Base-by-base conservation (phyloP, 768 basidiomycete species). In the Lanmaoa rubissima region DNA sequence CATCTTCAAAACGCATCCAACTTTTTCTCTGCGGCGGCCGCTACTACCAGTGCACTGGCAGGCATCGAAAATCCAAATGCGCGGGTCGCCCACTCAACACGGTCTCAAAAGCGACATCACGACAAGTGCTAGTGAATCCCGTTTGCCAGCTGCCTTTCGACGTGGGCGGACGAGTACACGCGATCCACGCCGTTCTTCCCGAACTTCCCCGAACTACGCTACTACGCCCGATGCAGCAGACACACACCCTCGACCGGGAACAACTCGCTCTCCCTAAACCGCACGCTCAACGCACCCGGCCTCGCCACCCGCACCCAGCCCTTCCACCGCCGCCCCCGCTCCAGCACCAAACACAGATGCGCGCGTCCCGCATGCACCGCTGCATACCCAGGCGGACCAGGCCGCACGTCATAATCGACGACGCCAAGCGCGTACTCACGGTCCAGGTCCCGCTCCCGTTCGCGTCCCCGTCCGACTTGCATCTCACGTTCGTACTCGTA, bases 251-350 rank as follows among this genome's bases (percentile, higher is more conserved):
- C 66, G 42, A 68, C 38, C 9, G 50, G 59, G 8, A 66, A 38
- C 19, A 68, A 19, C 49, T 68, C 61, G 44, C 59, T 57, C 47
- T 67, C 66, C 57, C 64, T 66, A 38, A 67, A 68, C 35, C 61
- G 57, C 41, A 67, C 44, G 11, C 54, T 61, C 11, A 67, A 14
- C 28, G 57, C 64, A 21, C 66, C 66, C 4, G 66, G 66, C 47
- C 57, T 50, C 24, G 48, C 47, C 26, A 67, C 52, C n/a, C 66
- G 63, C 26, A 61, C 48, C 63, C 66, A 68, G 0, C 63, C 64
- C 38, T 48, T 51, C 24, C 64, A 61, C 11, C 57, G 59, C 17
- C 61, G 54, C 16, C 62, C 65, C 16, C 65, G 58, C 28, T 67
- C 64, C 10, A 67, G 61, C 40, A 66, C 66, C 7, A 66, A 38